Percentiles rank a stretch among this genome's conserved stretches.
These are phyloP conservation scores for Nymphaea thermarum DNA, from an alignment of 164 flowering plant species.

Conservation along the genomic window DNA sequence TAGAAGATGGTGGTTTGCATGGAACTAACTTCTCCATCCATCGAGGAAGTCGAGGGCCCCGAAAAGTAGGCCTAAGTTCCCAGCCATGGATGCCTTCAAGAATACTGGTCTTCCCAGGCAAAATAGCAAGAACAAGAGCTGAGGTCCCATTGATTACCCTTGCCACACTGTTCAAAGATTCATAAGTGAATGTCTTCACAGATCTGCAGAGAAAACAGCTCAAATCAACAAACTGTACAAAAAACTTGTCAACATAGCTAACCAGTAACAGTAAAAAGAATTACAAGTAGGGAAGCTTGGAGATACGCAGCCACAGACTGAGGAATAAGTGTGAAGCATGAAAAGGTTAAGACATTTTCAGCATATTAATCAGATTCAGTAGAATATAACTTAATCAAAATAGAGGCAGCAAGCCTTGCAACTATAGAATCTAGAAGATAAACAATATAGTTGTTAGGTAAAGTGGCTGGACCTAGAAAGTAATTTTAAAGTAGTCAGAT, in stretches of 20 bases:
- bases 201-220: conserved; percentile 44
- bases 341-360: too few relatives aligned
- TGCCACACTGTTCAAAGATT: conserved; percentile 72
- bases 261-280: not conserved
- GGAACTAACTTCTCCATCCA: conserved; percentile 96
- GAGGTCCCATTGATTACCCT: conserved; percentile 90
- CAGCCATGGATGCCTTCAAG: conserved; percentile 96
- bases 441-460: too few relatives aligned
- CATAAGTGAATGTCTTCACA: conserved; percentile 85
- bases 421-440: too few relatives aligned
- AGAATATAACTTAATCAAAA: not conserved
- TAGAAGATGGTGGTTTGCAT: not conserved
- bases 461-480: too few relatives aligned
- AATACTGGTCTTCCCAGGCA: conserved; percentile 77
- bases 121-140: conserved; percentile 60
- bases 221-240: not conserved
- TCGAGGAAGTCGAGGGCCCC: conserved; percentile 86
- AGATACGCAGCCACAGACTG: not conserved
- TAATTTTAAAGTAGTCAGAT: too few relatives aligned
- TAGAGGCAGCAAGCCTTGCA: too few relatives aligned
- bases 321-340: not conserved
- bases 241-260: not conserved
- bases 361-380: not conserved
- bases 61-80: conserved; percentile 92
- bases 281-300: not conserved